Conservation (phyloP, 129 eudicot species). For the Solidago caesia region DNA sequence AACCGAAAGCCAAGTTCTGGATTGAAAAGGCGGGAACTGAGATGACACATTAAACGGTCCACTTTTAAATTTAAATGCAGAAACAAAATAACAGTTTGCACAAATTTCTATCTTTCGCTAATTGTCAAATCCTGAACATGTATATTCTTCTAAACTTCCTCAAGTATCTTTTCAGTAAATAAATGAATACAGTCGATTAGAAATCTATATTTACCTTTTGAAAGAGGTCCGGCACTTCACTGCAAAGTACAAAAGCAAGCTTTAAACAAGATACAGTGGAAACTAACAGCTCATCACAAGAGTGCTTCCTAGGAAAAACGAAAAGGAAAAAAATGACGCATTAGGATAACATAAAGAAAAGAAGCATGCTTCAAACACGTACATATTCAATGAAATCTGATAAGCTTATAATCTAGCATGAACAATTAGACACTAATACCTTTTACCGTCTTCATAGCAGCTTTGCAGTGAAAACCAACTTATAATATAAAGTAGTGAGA, state of each 20-base stretch:
- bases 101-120: too few species aligned
- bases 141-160: too few species aligned
- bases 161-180: too few species aligned
- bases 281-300: background rate
- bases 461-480: conserved; percentile 15
- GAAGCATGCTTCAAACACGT: too few species aligned
- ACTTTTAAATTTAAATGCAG: too few species aligned
- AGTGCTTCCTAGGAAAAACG: background rate
- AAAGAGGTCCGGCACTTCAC: background rate
- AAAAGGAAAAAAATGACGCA: background rate
- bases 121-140: too few species aligned
- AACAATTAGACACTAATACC: background rate
- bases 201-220: background rate
- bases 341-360: background rate
- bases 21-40: too few species aligned
- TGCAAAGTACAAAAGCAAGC: background rate
- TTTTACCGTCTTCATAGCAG: background rate
- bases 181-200: background rate
- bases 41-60: too few species aligned
- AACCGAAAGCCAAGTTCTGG: too few species aligned
- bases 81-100: too few species aligned
- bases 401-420: background rate
- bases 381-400: background rate
- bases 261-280: background rate
- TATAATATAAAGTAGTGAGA: conserved; percentile 49